phyloP scores from a whole-genome alignment of 495 filamentous ascomycete genomes.

The Aspergillus haitiensis region DNA sequence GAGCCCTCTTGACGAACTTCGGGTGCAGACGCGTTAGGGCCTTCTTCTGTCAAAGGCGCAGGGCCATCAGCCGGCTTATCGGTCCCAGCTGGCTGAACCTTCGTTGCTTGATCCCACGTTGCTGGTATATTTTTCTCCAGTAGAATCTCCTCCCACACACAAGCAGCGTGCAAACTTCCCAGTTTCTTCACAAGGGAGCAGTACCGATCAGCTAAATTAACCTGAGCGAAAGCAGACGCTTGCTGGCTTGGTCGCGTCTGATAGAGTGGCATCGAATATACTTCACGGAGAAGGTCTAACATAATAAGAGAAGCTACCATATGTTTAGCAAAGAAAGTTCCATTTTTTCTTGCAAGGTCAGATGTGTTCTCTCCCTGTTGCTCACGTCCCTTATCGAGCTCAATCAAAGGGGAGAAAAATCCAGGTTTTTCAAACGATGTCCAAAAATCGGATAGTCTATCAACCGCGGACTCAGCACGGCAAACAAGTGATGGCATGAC shows the following conservation, averaged over 20 bases:
- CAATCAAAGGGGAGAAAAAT: slow-evolving; percentile 67
- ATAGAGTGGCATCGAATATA: slow-evolving; percentile 65
- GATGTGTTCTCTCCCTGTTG: background rate
- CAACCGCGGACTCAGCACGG: slow-evolving; percentile 66
- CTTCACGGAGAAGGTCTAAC: slow-evolving; percentile 67
- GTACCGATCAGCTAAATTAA: slow-evolving; percentile 83
- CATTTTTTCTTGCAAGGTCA: slow-evolving; percentile 46
- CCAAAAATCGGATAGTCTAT: slow-evolving; percentile 66
- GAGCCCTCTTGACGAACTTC: slow-evolving; percentile 24
- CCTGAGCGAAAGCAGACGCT: slow-evolving; percentile 59
- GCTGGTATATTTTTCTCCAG: slow-evolving; percentile 67
- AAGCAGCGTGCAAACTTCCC: slow-evolving; percentile 71
- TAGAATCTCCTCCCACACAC: slow-evolving; percentile 79
- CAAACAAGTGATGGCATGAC: slow-evolving; percentile 77
- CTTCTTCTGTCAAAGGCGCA: slow-evolving; percentile 27
- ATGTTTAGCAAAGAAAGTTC: slow-evolving; percentile 74
- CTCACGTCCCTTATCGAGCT: slow-evolving; percentile 28
- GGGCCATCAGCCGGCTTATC: slow-evolving; percentile 44
- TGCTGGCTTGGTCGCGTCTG: slow-evolving; percentile 57
- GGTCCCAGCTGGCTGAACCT: slow-evolving; percentile 50
- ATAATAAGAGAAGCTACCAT: slow-evolving; percentile 73
- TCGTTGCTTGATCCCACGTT: slow-evolving; percentile 64
- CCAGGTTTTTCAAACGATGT: slow-evolving; percentile 43
- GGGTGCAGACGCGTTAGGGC: slow-evolving; percentile 19
- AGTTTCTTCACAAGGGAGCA: slow-evolving; percentile 64